Conservation (phyloP, 1,139 yeast genomes). For the Taiozyma sp. region DNA sequence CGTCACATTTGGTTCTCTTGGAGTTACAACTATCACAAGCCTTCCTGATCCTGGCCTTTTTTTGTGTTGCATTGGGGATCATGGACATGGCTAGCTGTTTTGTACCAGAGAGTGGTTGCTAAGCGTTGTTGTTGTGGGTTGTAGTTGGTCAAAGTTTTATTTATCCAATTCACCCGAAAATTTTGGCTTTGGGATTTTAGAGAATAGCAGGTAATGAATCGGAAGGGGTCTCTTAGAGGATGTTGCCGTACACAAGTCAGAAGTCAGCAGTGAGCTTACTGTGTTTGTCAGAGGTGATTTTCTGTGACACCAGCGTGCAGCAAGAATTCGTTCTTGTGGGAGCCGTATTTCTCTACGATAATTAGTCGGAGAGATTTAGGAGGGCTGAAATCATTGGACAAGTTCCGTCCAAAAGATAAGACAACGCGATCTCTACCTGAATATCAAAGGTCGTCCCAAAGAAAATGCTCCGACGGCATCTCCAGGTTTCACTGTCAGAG, state of each 20-base stretch:
- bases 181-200: too few species aligned
- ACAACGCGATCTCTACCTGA: too few species aligned
- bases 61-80: neutral
- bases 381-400: too few species aligned
- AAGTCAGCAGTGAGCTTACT: too few species aligned
- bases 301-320: too few species aligned
- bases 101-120: neutral
- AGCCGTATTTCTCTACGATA: neutral
- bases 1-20: conserved; percentile 37
- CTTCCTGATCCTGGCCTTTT: conserved; percentile 24
- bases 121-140: neutral
- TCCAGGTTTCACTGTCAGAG: too few species aligned
- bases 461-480: too few species aligned
- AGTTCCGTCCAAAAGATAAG: too few species aligned
- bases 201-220: neutral
- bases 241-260: too few species aligned
- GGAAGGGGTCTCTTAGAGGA: neutral
- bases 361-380: too few species aligned
- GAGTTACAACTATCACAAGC: conserved; percentile 40
- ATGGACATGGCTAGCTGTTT: neutral
- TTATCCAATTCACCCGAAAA: neutral
- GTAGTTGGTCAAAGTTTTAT: neutral
- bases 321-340: neutral
- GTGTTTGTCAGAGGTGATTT: too few species aligned
- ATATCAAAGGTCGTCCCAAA: too few species aligned